phyloP scores from a whole-genome alignment of 1,139 yeast species.

The Pichiaceae sp. region DNA sequence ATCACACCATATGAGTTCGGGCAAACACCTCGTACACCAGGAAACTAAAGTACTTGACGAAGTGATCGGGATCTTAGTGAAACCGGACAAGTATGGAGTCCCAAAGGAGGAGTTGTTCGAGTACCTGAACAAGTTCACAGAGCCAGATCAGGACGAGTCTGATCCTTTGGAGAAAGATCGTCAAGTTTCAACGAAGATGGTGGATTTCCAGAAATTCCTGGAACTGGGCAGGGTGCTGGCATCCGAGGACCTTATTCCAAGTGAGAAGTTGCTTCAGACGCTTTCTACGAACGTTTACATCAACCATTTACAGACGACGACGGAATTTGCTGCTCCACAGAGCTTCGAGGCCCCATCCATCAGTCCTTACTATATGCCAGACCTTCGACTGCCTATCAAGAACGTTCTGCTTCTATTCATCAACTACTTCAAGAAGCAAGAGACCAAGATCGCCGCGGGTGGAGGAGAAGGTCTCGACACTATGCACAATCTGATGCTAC shows the following conservation, averaged over 20 bases:
- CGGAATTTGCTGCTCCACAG: conserved; percentile 1
- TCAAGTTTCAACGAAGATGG: conserved; percentile 9
- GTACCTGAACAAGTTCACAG: conserved; percentile 2
- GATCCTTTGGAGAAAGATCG: conserved; percentile 1
- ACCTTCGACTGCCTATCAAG: conserved; percentile 19
- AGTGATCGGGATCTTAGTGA: conserved; percentile 14
- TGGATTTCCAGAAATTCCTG: conserved; percentile 11
- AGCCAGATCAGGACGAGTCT: background rate
- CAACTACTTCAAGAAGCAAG: conserved; percentile 12
- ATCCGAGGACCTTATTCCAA: conserved; percentile 5
- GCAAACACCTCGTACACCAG: conserved; percentile 6
- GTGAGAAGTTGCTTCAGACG: conserved; percentile 7
- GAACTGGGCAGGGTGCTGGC: conserved; percentile 16
- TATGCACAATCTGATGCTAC: conserved; percentile 14
- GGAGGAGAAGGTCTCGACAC: background rate
- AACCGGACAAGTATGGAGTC: conserved; percentile 13
- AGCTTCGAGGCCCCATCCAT: background rate
- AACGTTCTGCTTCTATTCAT: conserved; percentile 19
- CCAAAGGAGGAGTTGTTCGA: conserved; percentile 13
- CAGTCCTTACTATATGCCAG: conserved; percentile 17
- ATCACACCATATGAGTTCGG: background rate
- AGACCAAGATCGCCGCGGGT: conserved; percentile 1
- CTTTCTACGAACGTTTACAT: conserved; percentile 20
- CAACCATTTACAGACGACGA: conserved; percentile 11
- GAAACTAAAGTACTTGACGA: conserved; percentile 17